Conservation (phyloP, 768 basidiomycete species). For the Tulasnella sp. region DNA sequence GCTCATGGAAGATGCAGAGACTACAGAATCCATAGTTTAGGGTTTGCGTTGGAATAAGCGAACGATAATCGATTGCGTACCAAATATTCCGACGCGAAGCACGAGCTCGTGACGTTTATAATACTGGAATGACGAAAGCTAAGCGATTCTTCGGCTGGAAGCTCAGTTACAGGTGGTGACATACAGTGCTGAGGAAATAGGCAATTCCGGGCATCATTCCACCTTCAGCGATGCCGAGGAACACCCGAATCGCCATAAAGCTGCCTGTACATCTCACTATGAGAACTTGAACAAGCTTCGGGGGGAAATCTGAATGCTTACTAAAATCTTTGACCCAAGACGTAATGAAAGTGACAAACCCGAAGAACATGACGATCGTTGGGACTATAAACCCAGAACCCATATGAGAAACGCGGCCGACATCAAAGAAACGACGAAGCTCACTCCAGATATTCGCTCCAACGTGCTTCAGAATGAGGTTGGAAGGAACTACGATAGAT, state of each 20-base stretch:
- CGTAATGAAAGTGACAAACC: conserved; percentile 32
- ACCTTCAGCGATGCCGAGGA: conserved; percentile 33
- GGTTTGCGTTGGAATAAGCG: background rate
- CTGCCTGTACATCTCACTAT: background rate
- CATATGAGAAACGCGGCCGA: background rate
- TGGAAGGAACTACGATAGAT: conserved; percentile 26
- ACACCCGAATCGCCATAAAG: conserved; percentile 31
- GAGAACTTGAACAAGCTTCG: background rate
- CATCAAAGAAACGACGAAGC: background rate
- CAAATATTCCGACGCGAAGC: conserved; percentile 31
- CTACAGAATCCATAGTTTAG: background rate
- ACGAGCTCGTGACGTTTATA: conserved; percentile 33
- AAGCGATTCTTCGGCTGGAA: background rate
- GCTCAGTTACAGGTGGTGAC: background rate
- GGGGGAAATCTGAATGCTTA: background rate
- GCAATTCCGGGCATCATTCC: conserved; percentile 36
- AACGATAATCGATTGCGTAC: background rate
- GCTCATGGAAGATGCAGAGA: conserved; percentile 33
- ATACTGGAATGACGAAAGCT: conserved; percentile 15
- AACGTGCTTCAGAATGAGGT: conserved; percentile 24
- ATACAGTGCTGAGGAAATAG: conserved; percentile 32
- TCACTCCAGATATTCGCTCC: conserved; percentile 34
- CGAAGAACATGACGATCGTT: conserved; percentile 26
- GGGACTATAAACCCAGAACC: conserved; percentile 1
- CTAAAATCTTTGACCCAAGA: conserved; percentile 28